Evolutionary conservation across 2,329 filamentous ascomycete species (phyloP).

Genomic region (Fusarium floridanum): DNA sequence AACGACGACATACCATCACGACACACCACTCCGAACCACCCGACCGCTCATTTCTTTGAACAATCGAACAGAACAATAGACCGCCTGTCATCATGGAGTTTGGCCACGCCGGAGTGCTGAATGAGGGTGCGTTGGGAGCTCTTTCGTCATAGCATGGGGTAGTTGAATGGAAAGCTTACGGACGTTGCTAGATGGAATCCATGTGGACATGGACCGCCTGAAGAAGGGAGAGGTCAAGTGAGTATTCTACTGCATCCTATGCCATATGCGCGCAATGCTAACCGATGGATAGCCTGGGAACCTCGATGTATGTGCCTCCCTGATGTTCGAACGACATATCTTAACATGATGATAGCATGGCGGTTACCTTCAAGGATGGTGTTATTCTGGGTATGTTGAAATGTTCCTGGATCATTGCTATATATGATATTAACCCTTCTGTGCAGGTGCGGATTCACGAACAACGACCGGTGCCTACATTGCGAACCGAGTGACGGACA

Average conservation of each 20-base stretch:
- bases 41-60: not conserved
- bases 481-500: slow-evolving; percentile 98
- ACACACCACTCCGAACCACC: slow-evolving; percentile 30
- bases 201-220: slow-evolving; percentile 97
- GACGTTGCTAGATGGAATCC: slow-evolving; percentile 85
- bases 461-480: slow-evolving; percentile 99
- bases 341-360: slow-evolving; percentile 77
- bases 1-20: slow-evolving; percentile 44
- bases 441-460: slow-evolving; percentile 87
- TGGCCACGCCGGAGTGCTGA: slow-evolving; percentile 71
- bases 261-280: slow-evolving; percentile 27
- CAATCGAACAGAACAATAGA: not conserved
- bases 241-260: slow-evolving; percentile 53
- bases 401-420: not conserved
- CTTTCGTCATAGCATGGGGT: slow-evolving; percentile 38
- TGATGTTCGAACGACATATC: slow-evolving; percentile 37
- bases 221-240: slow-evolving; percentile 99
- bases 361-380: slow-evolving; percentile 98
- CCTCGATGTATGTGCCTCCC: slow-evolving; percentile 82
- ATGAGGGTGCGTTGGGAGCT: slow-evolving; percentile 66
- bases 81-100: slow-evolving; percentile 67
- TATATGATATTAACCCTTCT: slow-evolving; percentile 27
- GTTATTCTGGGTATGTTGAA: slow-evolving; percentile 82
- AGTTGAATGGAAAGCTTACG: slow-evolving; percentile 40
- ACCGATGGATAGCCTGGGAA: slow-evolving; percentile 80